These are phyloP conservation scores for Moesziomyces aphidis DNA, from an alignment of 1,284 basidiomycete species.

Conservation along the genomic window DNA sequence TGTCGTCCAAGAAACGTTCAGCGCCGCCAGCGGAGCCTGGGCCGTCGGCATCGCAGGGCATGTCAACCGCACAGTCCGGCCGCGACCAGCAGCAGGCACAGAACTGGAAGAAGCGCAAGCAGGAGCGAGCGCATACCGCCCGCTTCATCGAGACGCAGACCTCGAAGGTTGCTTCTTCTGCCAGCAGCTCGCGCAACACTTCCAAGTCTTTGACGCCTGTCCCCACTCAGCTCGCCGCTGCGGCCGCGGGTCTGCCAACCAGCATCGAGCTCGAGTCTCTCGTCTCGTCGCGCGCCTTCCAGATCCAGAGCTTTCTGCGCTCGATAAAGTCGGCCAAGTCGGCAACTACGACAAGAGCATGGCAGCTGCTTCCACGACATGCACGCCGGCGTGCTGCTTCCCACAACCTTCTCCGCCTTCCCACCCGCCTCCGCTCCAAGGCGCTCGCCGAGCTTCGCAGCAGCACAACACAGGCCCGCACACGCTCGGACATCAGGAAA, in stretches of 20 bases:
- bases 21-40: constrained; percentile 5
- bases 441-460: constrained; percentile 60
- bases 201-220: constrained; percentile 20
- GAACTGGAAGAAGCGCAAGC: constrained; percentile 52
- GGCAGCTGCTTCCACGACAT: constrained; percentile 65
- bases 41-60: constrained; percentile 5
- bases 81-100: constrained; percentile 4
- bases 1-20: constrained; percentile 35
- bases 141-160: constrained; percentile 38
- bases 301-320: constrained; percentile 48
- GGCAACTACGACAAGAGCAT: constrained; percentile 59
- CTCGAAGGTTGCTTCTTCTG: constrained; percentile 4
- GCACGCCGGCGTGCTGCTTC: constrained; percentile 62
- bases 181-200: constrained; percentile 27
- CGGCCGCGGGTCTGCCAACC: constrained; percentile 26
- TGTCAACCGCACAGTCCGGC: constrained; percentile 5
- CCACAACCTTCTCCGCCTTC: constrained; percentile 65
- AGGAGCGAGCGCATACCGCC: constrained; percentile 39
- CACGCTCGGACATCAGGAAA: constrained; percentile 52
- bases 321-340: constrained; percentile 47
- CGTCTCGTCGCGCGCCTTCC: constrained; percentile 44
- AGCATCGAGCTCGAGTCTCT: constrained; percentile 42
- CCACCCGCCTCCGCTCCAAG: constrained; percentile 58
- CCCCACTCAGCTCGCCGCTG: constrained; percentile 3
- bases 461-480: constrained; percentile 55